Evolutionary conservation across 768 basidiomycete species (phyloP).

Genomic region (Leucocoprinus birnbaumii): DNA sequence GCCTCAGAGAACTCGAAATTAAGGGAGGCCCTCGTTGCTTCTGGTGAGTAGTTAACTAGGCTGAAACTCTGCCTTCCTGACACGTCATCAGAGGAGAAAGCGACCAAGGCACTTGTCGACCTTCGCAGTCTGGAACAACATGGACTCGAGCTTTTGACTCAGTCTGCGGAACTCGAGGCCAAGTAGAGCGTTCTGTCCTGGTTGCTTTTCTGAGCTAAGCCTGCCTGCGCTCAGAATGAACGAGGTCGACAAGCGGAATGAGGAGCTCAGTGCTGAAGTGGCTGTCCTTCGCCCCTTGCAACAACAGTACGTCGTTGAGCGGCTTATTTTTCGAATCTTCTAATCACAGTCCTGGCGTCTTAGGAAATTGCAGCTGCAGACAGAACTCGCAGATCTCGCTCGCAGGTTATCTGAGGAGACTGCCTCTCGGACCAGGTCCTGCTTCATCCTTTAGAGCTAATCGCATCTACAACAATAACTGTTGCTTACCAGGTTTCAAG

Average conservation of each 20-base stretch:
- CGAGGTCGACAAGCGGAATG: slow-evolving; percentile 8
- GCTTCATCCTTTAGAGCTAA: background rate
- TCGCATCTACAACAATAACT: background rate
- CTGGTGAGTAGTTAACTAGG: slow-evolving; percentile 12
- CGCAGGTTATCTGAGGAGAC: background rate
- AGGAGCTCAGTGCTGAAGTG: slow-evolving; percentile 14
- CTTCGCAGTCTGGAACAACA: slow-evolving; percentile 27
- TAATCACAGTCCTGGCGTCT: background rate
- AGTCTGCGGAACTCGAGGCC: slow-evolving; percentile 19
- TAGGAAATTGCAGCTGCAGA: slow-evolving; percentile 1
- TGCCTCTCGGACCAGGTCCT: slow-evolving; percentile 1
- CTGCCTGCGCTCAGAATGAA: slow-evolving; percentile 11
- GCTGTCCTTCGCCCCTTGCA: slow-evolving; percentile 15
- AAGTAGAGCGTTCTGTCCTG: slow-evolving; percentile 13
- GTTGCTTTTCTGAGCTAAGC: background rate
- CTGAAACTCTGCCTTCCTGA: background rate
- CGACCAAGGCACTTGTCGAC: slow-evolving; percentile 20
- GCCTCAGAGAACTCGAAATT: slow-evolving; percentile 16
- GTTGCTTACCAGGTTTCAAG: background rate
- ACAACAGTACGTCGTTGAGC: slow-evolving; percentile 16
- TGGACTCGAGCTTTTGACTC: slow-evolving; percentile 20
- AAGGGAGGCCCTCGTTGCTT: slow-evolving; percentile 2
- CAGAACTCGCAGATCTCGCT: slow-evolving; percentile 1
- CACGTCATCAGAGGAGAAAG: slow-evolving; percentile 18
- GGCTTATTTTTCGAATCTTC: background rate